Evolutionary conservation across 805 yeast species (phyloP).

Genomic region (Saccharomycopsis fermentans): DNA sequence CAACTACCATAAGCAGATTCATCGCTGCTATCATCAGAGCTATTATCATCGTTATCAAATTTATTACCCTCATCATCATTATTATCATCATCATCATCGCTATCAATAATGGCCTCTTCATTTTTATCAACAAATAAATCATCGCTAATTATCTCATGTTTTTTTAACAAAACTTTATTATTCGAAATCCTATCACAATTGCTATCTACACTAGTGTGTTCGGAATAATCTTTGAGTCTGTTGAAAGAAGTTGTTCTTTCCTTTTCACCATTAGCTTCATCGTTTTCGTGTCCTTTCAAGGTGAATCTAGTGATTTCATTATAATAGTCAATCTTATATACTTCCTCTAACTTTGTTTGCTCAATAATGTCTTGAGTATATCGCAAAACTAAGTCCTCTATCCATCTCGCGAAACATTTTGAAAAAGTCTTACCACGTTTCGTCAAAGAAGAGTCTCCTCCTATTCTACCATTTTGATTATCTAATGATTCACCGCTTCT

Average conservation of each 20-base stretch:
- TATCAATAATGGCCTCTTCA: neutral
- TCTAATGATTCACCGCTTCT: slow-evolving; percentile 91
- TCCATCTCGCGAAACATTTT: slow-evolving; percentile 61
- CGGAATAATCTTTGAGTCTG: neutral
- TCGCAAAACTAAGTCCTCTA: slow-evolving; percentile 22
- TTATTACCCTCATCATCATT: slow-evolving; percentile 21
- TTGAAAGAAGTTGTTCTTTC: neutral
- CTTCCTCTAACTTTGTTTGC: neutral
- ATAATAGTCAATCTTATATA: neutral
- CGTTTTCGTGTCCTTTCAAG: neutral
- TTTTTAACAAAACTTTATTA: neutral
- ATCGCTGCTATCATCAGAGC: neutral
- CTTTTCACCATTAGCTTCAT: slow-evolving; percentile 16
- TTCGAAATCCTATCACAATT: neutral
- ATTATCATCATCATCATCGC: slow-evolving; percentile 23
- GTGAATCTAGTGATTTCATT: neutral
- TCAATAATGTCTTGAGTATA: neutral
- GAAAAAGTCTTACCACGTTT: slow-evolving; percentile 69
- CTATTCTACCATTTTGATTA: slow-evolving; percentile 76
- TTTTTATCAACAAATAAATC: neutral
- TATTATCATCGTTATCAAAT: slow-evolving; percentile 15
- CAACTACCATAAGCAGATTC: neutral
- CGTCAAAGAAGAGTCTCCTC: slow-evolving; percentile 85
- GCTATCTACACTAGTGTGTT: neutral
- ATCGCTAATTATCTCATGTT: neutral